Evolutionary conservation across 2,329 filamentous ascomycete species (phyloP).

Genomic region (Juglanconis oblonga): DNA sequence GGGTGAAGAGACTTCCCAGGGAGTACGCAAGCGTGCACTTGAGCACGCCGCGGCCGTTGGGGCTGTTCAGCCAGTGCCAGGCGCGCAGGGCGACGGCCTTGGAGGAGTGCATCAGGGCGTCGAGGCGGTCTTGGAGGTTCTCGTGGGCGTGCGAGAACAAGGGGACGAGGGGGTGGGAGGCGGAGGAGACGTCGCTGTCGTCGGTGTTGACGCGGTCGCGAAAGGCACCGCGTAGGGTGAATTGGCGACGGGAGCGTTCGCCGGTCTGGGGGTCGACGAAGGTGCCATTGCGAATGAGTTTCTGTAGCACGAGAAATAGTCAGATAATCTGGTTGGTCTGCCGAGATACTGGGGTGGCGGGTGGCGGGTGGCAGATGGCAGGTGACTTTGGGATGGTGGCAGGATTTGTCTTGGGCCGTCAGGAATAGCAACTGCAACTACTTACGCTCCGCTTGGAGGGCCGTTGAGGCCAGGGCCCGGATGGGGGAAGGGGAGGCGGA

Average conservation of each 20-base stretch:
- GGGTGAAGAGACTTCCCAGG: conserved; percentile 81
- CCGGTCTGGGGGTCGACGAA: conserved; percentile 85
- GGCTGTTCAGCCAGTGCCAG: conserved; percentile 64
- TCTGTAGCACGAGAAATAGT: conserved; percentile 38
- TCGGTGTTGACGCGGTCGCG: conserved; percentile 23
- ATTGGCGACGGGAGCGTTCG: conserved; percentile 75
- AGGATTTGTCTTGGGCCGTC: not conserved
- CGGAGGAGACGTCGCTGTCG: conserved; percentile 27
- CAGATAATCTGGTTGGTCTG: not conserved
- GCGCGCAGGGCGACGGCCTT: conserved; percentile 36
- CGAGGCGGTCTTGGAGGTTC: conserved; percentile 33
- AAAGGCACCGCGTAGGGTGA: conserved; percentile 65
- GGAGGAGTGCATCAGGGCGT: conserved; percentile 34
- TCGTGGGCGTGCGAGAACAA: conserved; percentile 32
- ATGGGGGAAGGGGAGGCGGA: conserved; percentile 31
- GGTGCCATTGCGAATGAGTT: conserved; percentile 73
- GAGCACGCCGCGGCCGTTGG: conserved; percentile 74
- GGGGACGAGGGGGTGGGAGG: conserved; percentile 31
- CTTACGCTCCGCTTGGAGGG: conserved; percentile 44
- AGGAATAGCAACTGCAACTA: conserved; percentile 19
- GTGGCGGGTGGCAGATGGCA: not conserved
- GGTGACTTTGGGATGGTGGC: not conserved
- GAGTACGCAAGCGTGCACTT: conserved; percentile 92
- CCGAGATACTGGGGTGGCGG: not conserved
- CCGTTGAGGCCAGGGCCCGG: conserved; percentile 27